Evolutionary conservation across 805 yeast genomes (phyloP), one percentile per base, ranked within the genome.

Genomic region (Yarrowia sp.): DNA sequence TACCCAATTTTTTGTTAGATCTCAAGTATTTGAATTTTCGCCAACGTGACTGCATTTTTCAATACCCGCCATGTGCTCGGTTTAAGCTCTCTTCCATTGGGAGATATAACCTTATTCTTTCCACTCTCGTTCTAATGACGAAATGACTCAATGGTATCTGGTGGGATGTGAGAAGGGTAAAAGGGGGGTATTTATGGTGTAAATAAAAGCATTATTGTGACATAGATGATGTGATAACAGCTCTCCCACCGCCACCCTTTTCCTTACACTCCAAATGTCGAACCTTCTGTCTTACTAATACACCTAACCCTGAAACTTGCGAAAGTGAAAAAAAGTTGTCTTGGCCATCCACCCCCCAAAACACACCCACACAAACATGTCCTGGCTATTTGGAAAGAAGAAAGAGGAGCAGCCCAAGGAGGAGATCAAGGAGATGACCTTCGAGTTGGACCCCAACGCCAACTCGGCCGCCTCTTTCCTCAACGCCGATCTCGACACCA

Each of bases 361-460:
- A 43, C 32, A 59, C 65, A 59, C 65, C 45, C 14, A 38, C 26
- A 41, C 26, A 36, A 56, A 35, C 66, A 72, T 75, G 75, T 72
- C 75, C 55, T 74, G 77, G 76, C 66, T 72, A 50, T 72, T 74
- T 65, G 76, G 76, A 48, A 67, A 68, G 45, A 72, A 71, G 70
- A 67, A 72, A 68, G 72, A 72, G 69, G 67, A 68, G 14, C 53
- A 64, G 52, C 69, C 58, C 42, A 65, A 71, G 69, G 45, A 68
- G 58, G 66, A 69, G 45, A 53, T 55, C 35, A 38, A 40, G 67
- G 75, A 73, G 66, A 69, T 70, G 70, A 74, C 80, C 41, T 80
- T 84, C 69, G 90, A 91, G 26, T 87, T 89, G 76, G 92, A 89
- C 76, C 89, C 92, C 35, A 77, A 83, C 50, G 87, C 88, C 49